Percentiles rank a stretch among this genome's conserved stretches.
phyloP scores from a whole-genome alignment of 1,284 basidiomycete species.

The Cutaneotrichosporon mucoides region DNA sequence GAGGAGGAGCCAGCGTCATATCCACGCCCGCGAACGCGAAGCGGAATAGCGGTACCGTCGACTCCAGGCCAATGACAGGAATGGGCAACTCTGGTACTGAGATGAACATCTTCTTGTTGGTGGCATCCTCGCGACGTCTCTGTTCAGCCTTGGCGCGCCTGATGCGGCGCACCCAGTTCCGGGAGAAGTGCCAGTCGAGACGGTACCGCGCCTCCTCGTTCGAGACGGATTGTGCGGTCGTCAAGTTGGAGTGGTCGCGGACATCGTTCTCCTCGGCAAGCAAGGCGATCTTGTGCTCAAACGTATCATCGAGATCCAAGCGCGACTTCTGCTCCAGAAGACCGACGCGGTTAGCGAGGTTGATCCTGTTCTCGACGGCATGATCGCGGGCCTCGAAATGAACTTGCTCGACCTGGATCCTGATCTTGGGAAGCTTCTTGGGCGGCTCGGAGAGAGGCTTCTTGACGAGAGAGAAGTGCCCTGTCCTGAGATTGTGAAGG shows the following conservation, averaged over 20 bases:
- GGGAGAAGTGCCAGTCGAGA: constrained; percentile 68
- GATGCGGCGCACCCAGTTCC: constrained; percentile 68
- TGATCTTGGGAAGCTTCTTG: constrained; percentile 65
- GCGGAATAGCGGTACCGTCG: constrained; percentile 72
- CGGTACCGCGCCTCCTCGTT: constrained; percentile 69
- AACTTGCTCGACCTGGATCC: constrained; percentile 59
- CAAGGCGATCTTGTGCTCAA: constrained; percentile 64
- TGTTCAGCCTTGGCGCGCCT: constrained; percentile 50
- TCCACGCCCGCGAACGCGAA: constrained; percentile 60
- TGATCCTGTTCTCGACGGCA: constrained; percentile 74
- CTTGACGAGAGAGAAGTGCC: constrained; percentile 37
- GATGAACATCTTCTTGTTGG: constrained; percentile 34
- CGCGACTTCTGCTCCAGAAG: constrained; percentile 70
- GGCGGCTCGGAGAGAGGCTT: constrained; percentile 64
- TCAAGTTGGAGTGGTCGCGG: constrained; percentile 19
- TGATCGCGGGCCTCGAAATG: constrained; percentile 84
- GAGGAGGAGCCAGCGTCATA: constrained; percentile 60
- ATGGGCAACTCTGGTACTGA: constrained; percentile 50
- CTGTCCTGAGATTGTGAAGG: constrained; percentile 34
- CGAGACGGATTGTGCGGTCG: constrained; percentile 54
- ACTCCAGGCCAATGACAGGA: constrained; percentile 49
- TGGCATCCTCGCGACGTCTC: constrained; percentile 45
- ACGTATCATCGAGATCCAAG: constrained; percentile 73
- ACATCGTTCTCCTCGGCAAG: constrained; percentile 47
- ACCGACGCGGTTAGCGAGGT: constrained; percentile 73